Evolutionary conservation across 257 asterid species (phyloP).

Genomic region (Knoxia roxburghii): DNA sequence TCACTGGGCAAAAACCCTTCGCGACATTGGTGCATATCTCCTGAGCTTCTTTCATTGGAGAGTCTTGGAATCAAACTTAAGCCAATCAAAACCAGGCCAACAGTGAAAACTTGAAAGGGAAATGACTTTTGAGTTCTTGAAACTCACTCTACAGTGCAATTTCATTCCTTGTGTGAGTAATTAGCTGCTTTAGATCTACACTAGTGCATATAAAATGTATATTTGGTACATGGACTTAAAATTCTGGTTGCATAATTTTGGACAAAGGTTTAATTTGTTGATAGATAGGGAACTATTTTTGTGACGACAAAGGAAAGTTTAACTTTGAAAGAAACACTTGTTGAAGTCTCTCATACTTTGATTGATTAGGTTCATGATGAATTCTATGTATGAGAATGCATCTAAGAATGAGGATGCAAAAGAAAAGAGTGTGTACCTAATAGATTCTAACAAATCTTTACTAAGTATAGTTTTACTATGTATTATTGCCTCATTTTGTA

Average conservation of each 20-base stretch:
- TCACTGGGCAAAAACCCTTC: constrained; percentile 12
- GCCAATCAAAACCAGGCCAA: constrained; percentile 24
- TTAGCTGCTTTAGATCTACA: background rate
- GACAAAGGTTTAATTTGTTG: constrained; percentile 5
- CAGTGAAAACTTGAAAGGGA: constrained; percentile 2
- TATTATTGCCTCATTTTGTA: no score
- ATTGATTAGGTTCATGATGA: no score
- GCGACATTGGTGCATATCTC: constrained; percentile 20
- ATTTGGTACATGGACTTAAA: background rate
- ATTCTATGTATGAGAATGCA: no score
- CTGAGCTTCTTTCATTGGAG: constrained; percentile 20
- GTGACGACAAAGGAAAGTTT: no score
- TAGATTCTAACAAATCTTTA: no score
- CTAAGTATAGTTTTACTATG: no score
- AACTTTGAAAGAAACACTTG: no score
- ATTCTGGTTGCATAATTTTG: background rate
- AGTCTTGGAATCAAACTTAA: constrained; percentile 24
- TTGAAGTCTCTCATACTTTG: no score
- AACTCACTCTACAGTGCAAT: background rate
- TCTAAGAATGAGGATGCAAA: no score
- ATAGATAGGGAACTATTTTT: constrained; percentile 5
- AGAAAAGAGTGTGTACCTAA: no score
- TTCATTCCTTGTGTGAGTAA: background rate
- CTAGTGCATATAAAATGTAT: background rate
- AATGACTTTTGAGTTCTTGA: background rate